Base-by-base conservation (phyloP, 1,284 basidiomycete species). In the Moesziomyces antarcticus region DNA sequence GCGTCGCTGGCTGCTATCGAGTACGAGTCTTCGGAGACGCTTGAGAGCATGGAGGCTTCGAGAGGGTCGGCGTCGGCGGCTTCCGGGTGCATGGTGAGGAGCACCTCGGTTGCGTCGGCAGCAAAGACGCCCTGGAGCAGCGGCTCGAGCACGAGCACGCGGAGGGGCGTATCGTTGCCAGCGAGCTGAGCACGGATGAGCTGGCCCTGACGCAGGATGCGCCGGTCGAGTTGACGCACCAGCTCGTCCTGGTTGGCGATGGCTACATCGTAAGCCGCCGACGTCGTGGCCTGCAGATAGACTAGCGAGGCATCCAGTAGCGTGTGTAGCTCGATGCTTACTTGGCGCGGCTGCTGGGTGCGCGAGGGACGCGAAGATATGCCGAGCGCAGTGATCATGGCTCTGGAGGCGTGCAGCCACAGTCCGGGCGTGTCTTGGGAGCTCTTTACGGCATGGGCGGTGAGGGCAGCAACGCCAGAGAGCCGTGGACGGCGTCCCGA, bases 81-180 rank as follows among this genome's bases (percentile, higher is more conserved):
- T 7, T 69, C 68, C 21, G 52, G 41, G 30, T 71, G 52, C 37
- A 77, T 20, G 1, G 73, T 66, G 1, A 82, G 52, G 24, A 78
- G 59, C 25, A 81, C 42, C 11, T 76, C 60, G 16, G 80, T 68
- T 1, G 46, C 27, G 13, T 56, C 45, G 4, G 49, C 63, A 1
- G 51, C 44, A 22, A 81, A 75, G 42, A 71, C 43, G 22, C 75
- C 81, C 50, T 83, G 81, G 3, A 77, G 67, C 22, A 81, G 54
- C 7, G 81, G 80, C 50, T 83, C 80, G 16, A 67, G 64, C 76
- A 81, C 77, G 21, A 79, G 56, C 25, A 76, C 67, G 24, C 60
- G 69, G 43, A 75, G 45, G 3, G 58, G 30, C 4, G 54, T 51
- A 1, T 56, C 50, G 0, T 35, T 21, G 14, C 49, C 21, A 18